Evolutionary conservation across 352 stramenopile genomes (phyloP), one percentile per base, ranked within the genome.

Genomic region (Saprolegnia parasitica): DNA sequence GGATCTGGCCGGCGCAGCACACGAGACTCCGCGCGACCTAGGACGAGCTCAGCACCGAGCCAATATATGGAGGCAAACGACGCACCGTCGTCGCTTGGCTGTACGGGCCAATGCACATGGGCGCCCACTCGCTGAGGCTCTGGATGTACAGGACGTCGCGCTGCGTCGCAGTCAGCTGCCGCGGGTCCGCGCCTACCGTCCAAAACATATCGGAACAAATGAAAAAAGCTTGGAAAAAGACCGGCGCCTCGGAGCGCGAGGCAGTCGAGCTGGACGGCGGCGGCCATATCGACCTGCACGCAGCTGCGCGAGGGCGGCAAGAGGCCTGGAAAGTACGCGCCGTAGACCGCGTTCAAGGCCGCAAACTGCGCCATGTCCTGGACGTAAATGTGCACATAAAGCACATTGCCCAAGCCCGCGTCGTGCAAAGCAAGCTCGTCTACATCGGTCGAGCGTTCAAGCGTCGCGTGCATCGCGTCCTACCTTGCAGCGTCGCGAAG

Each of bases 21-120:
- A 98, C 90, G n/a, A 99, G 73, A 5, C 83, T 83, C 42, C 83
- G 83, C 66, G 95, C 81, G 26, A 72, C 10, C 66, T 73, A 63
- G 5, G 65, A 35, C 13, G 4, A 39, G 9, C 8, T 67, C 29
- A 24, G 5, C n/a, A 16, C 39, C 21, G 18, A 60, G 21, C n/a
- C 5, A 26, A 58, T 20, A 20, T 23, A 57, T 24, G 23, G 32
- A 37, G 5, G 5, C 1, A 68, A 32, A 8, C 10, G 5, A 24
- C 49, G 35, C 6, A 99, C 72, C 18, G 92, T 87, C 78, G 99
- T 99, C 26, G 94, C 93, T 83, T 99, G 97, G 71, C 92, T 98
- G 80, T 99, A 99, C 3, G 97, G 97, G 1, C 97, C 97, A 70
- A 99, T 98, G 81, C 97, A 99, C 42, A 98, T 92, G 0, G 97